A percentile compares a stretch with the other conserved stretches of the same genome.
phyloP scores from a whole-genome alignment of 768 basidiomycete genomes.

The Daedaleopsis nitida region DNA sequence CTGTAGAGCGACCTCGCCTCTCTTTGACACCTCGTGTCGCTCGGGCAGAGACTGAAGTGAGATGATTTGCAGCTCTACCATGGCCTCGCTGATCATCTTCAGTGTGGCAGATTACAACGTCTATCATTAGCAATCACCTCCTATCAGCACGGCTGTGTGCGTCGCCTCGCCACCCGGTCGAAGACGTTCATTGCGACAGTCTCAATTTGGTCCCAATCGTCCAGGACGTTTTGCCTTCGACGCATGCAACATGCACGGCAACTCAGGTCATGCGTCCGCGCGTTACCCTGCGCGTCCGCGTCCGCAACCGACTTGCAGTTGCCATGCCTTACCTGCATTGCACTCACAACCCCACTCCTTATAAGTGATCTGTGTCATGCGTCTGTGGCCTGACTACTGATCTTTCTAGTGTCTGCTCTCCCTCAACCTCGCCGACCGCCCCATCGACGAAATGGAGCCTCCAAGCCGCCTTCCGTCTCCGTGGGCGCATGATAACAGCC shows the following conservation, averaged over 20 bases:
- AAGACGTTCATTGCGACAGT: background rate
- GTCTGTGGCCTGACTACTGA: background rate
- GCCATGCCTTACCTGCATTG: constrained; percentile 19
- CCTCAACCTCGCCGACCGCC: background rate
- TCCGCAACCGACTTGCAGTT: background rate
- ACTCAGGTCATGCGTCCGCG: background rate
- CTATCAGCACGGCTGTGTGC: background rate
- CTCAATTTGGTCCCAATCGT: background rate
- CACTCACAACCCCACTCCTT: background rate
- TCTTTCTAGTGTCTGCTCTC: background rate
- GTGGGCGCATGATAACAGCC: constrained; percentile 13
- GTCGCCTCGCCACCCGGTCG: background rate
- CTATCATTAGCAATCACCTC: background rate
- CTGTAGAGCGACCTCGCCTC: background rate
- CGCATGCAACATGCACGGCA: background rate
- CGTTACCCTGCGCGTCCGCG: background rate
- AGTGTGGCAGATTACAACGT: background rate
- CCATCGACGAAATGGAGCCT: constrained; percentile 5
- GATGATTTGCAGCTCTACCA: background rate
- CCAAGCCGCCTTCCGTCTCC: constrained; percentile 6
- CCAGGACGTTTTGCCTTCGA: background rate
- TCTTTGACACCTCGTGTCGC: background rate
- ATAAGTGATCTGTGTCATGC: background rate
- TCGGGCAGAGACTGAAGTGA: background rate
- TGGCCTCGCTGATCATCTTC: background rate